Evolutionary conservation across 257 asterid genomes (phyloP).

Genomic region (Eustoma russellianum): DNA sequence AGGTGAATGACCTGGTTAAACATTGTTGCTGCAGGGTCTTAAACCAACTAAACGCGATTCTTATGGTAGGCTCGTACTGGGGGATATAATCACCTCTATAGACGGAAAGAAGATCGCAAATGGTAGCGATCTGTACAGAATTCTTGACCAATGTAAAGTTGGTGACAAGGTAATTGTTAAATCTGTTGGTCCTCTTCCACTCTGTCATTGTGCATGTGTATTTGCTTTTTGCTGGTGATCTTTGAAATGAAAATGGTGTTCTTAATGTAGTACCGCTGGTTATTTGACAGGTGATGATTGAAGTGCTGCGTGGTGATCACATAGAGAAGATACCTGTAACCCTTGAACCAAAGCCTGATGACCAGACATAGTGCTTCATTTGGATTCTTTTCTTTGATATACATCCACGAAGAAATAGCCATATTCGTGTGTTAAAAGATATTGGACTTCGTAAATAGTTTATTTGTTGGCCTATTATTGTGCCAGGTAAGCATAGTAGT

Average conservation of each 20-base stretch:
- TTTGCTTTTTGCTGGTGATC: background rate
- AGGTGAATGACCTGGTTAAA: conserved; percentile 4
- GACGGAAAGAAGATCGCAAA: conserved; percentile 77
- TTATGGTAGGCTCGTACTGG: conserved; percentile 80
- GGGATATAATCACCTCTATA: conserved; percentile 88
- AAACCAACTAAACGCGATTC: conserved; percentile 85
- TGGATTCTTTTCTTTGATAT: background rate
- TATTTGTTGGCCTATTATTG: background rate
- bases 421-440: background rate
- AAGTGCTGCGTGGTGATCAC: conserved; percentile 89
- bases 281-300: conserved; percentile 56
- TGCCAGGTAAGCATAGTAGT: no score
- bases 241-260: no score
- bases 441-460: conserved; percentile 10
- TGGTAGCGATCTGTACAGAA: conserved; percentile 92
- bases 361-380: conserved; percentile 38
- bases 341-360: conserved; percentile 92
- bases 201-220: background rate
- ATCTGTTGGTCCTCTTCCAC: background rate
- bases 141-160: conserved; percentile 92
- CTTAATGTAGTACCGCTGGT: background rate
- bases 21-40: conserved; percentile 62
- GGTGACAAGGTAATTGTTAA: conserved; percentile 59
- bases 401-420: conserved; percentile 1
- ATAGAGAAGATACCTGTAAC: conserved; percentile 78